phyloP scores from a whole-genome alignment of 176 grass and related monocot species.

The Raddia guianensis region DNA sequence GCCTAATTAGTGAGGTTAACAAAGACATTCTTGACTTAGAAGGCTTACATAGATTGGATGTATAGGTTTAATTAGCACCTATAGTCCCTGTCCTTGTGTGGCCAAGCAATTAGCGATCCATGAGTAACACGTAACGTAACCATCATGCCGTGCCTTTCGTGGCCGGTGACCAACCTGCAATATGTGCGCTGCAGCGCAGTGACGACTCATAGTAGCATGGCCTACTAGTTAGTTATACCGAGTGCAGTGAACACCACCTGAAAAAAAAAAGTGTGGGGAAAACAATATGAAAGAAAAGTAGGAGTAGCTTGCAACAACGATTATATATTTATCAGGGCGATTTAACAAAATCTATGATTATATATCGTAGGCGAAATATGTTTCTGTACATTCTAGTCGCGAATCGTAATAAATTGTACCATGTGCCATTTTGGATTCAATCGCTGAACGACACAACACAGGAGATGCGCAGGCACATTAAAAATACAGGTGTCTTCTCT shows the following conservation, averaged over 20 bases:
- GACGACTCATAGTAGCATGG: neutral
- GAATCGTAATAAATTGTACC: too few relatives aligned
- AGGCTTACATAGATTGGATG: conserved; percentile 32
- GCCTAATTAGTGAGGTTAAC: conserved; percentile 8
- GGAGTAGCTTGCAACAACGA: neutral
- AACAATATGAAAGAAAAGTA: neutral
- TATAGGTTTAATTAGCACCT: conserved; percentile 28
- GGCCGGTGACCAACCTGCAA: neutral
- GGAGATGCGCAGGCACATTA: too few relatives aligned
- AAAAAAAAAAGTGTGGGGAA: neutral
- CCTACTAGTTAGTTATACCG: conserved; percentile 19
- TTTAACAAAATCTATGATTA: too few relatives aligned
- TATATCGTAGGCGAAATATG: too few relatives aligned
- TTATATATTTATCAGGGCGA: too few relatives aligned
- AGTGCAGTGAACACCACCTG: neutral
- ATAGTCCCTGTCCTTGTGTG: conserved; percentile 20
- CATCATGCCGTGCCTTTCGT: conserved; percentile 23
- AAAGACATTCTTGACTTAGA: conserved; percentile 51
- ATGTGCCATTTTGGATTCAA: too few relatives aligned
- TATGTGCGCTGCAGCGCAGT: neutral
- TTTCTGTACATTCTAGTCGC: too few relatives aligned
- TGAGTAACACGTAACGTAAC: conserved; percentile 21
- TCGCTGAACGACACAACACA: too few relatives aligned
- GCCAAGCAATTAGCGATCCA: conserved; percentile 23
- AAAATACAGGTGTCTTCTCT: too few relatives aligned